Evolutionary conservation across 805 yeast genomes (phyloP), one percentile per base, ranked within the genome.

Genomic region (Saturnispora sekii): DNA sequence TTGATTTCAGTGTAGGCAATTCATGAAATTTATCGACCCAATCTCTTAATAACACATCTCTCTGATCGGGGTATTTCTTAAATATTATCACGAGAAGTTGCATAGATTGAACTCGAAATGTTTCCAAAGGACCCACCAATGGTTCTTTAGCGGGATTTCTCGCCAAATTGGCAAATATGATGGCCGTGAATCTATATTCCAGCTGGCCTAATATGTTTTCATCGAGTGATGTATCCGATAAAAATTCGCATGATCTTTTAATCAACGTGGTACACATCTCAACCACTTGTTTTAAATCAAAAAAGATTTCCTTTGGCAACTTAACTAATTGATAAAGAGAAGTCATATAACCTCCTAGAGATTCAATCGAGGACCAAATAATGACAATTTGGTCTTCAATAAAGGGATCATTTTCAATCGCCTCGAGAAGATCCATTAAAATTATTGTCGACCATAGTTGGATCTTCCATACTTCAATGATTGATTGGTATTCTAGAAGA

Each of bases 11-110:
- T 0, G 63, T 60, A 0, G 84, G 74, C 3, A 79, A 53, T 17
- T 64, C 68, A 39, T 73, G 76, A 43, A 79, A 61, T 44, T 72
- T 73, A 2, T 70, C 60, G 10, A 81, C 53, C 2, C 83, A 53
- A 56, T 86, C 93, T 43, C 73, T 73, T 7, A 84, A 53, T 5
- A 86, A 68, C 54, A 79, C 81, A 1, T 62, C 60, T 45, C 84
- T 63, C 53, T 86, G 94, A 35, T 69, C 72, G 1, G 65, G 60
- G 40, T 68, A 56, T 15, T 54, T 57, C 32, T 56, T 53, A 54
- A 74, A 78, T 10, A 77, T 62, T 6, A 64, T 44, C 12, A 58
- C 54, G 14, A 65, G 37, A 32, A 72, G 49, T 10, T 61, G 54
- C 30, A 68, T 54, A 33, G 63, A 52, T 10, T 56, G 51, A 12